These are phyloP conservation scores for Botrytis sinoallii DNA, from an alignment of 2,329 filamentous ascomycete species.

Conservation along the genomic window DNA sequence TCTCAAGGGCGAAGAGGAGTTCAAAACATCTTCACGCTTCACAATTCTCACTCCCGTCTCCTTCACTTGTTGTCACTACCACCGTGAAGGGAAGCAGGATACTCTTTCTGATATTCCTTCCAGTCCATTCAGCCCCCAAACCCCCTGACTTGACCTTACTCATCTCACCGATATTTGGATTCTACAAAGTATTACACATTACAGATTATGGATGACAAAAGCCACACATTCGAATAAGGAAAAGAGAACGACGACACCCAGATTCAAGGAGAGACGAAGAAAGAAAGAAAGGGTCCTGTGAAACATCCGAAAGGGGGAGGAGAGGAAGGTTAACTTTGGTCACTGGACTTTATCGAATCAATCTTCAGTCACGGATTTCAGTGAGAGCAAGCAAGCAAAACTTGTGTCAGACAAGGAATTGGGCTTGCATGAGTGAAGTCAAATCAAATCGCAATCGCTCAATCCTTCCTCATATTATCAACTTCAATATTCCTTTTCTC, in stretches of 20 bases:
- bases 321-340: not conserved
- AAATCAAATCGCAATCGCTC: slow-evolving; percentile 12
- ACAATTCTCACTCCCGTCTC: not conserved
- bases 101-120: not conserved
- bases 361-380: not conserved
- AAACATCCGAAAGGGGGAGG: not conserved
- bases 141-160: not conserved
- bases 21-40: not conserved
- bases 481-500: slow-evolving; percentile 5
- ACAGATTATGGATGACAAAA: not conserved
- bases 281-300: not conserved
- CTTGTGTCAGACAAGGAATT: slow-evolving; percentile 6
- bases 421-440: not conserved
- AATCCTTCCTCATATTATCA: slow-evolving; percentile 9
- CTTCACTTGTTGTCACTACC: not conserved
- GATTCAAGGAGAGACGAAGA: not conserved
- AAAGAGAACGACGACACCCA: not conserved
- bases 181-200: not conserved
- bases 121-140: not conserved
- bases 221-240: slow-evolving; percentile 3
- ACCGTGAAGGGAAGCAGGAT: not conserved
- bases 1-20: not conserved
- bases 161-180: slow-evolving; percentile 3
- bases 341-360: slow-evolving; percentile 8
- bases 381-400: not conserved